Evolutionary conservation across 805 yeast species (phyloP), one percentile per base, ranked within the genome.

Genomic region (Lachancea sp.): DNA sequence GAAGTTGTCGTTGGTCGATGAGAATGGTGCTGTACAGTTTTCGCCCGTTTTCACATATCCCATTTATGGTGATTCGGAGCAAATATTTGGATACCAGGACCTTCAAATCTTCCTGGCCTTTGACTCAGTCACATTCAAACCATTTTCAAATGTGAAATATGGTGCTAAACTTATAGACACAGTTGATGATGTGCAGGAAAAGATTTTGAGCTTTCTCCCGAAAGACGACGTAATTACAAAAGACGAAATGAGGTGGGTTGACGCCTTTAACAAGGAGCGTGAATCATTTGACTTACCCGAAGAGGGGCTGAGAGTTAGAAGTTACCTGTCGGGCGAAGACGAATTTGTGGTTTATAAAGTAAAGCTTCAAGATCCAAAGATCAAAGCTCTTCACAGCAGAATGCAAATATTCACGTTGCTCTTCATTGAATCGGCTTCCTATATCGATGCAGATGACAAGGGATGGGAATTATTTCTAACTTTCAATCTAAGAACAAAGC

Each of bases 381-480:
- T 57, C 9, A 70, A 68, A 34, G 76, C 73, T 46, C 60, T 87
- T 38, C 89, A 80, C 52, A 63, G 70, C 36, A 64, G 96, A 44
- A 69, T 88, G 48, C 95, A 87, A 50, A 77, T 89, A 2, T 75
- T 92, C 50, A 84, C 85, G 12, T 65, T 90, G 20, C 67, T 92
- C 8, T 88, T 81, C 64, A 90, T 92, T 50, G 98, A 92, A 58
- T 97, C 96, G 0, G 97, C 96, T 1, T 78, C 94, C 1, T 85
- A 77, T 53, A 87, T 92, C 41, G 96, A 89, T 55, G 70, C 72
- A 29, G 60, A 60, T 0, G 98, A 92, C 60, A 70, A 72, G 7
- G 69, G 74, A 13, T 92, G 98, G 98, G 87, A 84, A 35, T 57
- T 88, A 2, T 89, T 75, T 56, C 67, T 81, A 26, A 48, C 83